phyloP scores from a whole-genome alignment of 768 basidiomycete genomes.

The Amanita phalloides region DNA sequence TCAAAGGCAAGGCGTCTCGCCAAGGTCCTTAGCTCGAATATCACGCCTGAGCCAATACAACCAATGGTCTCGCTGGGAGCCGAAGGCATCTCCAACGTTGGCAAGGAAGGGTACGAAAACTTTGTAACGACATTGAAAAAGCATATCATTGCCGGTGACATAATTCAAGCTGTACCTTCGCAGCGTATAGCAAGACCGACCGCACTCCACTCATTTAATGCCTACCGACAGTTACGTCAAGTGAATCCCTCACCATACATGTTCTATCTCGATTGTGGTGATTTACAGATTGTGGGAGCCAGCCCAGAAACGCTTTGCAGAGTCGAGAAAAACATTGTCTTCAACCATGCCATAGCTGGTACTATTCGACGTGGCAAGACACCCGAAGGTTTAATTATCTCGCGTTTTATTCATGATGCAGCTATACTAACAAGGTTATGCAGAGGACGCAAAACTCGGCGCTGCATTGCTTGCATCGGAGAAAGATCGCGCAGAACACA shows the following conservation, averaged over 20 bases:
- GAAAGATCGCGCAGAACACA: slow-evolving; percentile 96
- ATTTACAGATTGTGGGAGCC: slow-evolving; percentile 92
- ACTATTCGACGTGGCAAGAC: slow-evolving; percentile 85
- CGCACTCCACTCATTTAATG: slow-evolving; percentile 91
- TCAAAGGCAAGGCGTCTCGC: slow-evolving; percentile 77
- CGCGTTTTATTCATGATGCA: not conserved
- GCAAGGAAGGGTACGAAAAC: slow-evolving; percentile 81
- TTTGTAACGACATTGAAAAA: slow-evolving; percentile 91
- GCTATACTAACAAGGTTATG: not conserved
- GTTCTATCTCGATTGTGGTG: slow-evolving; percentile 95
- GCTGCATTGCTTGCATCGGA: slow-evolving; percentile 69
- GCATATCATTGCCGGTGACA: slow-evolving; percentile 92
- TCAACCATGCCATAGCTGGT: slow-evolving; percentile 96
- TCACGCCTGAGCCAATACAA: slow-evolving; percentile 59
- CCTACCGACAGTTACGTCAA: slow-evolving; percentile 85
- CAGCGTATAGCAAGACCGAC: slow-evolving; percentile 85
- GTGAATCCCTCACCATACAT: slow-evolving; percentile 98
- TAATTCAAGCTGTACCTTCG: slow-evolving; percentile 97
- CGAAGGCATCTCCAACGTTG: slow-evolving; percentile 80
- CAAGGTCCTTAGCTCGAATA: slow-evolving; percentile 42
- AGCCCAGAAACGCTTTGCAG: slow-evolving; percentile 98
- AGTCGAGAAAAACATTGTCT: slow-evolving; percentile 85
- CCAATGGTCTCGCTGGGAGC: slow-evolving; percentile 53
- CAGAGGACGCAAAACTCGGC: slow-evolving; percentile 83
- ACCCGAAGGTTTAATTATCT: slow-evolving; percentile 48